Conservation (phyloP, 176 grass and related monocot genomes). For the Oryza coarctata region DNA sequence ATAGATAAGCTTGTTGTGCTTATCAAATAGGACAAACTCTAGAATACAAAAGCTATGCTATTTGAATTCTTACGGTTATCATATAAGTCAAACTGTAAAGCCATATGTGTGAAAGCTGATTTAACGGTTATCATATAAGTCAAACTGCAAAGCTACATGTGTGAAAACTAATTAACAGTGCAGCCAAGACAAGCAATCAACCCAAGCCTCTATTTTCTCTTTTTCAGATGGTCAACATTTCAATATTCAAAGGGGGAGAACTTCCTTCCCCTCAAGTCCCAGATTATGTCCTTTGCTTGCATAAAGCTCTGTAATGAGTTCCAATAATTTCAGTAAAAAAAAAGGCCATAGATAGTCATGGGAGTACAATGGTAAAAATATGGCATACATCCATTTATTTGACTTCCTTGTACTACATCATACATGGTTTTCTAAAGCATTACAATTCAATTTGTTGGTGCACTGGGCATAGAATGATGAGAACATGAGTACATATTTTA, state of each 20-base stretch:
- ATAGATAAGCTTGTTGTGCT: not conserved
- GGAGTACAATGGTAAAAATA: not conserved
- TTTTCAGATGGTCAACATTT: not conserved
- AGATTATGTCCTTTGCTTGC: not conserved
- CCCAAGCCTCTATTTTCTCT: no score
- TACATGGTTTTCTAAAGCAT: not conserved
- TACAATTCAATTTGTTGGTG: conserved; percentile 3
- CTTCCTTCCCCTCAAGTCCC: not conserved
- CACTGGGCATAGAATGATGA: not conserved
- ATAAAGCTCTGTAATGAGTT: not conserved
- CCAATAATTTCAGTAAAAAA: not conserved
- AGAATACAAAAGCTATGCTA: not conserved
- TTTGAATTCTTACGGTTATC: conserved; percentile 8
- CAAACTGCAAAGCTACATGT: conserved; percentile 4
- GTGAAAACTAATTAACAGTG: not conserved
- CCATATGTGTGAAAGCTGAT: not conserved
- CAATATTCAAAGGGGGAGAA: not conserved
- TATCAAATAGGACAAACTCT: not conserved
- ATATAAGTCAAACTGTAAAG: conserved; percentile 3
- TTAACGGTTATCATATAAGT: not conserved
- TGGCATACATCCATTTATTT: conserved; percentile 9
- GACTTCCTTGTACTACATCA: not conserved
- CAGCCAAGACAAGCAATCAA: not conserved
- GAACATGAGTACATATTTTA: not conserved
- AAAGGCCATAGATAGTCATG: not conserved